A percentile compares a stretch with the other conserved stretches of the same genome.
Evolutionary conservation across 2,329 filamentous ascomycete species (phyloP).

Genomic region (Ophiocordyceps australis): DNA sequence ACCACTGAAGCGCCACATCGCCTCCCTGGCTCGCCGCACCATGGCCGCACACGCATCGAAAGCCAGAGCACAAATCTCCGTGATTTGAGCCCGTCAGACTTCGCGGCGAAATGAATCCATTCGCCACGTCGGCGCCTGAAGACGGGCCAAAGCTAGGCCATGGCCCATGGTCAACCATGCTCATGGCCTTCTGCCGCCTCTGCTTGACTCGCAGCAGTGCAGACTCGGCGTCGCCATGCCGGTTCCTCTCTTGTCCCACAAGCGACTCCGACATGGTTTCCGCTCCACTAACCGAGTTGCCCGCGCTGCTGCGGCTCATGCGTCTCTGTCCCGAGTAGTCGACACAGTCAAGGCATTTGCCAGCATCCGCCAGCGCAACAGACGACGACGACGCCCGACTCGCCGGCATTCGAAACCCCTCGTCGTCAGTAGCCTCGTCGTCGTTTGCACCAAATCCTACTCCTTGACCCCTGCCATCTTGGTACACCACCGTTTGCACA

Average conservation of each 20-base stretch:
- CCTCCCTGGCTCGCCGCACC: slow-evolving; percentile 24
- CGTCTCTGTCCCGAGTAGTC: slow-evolving; percentile 28
- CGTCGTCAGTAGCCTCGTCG: slow-evolving; percentile 39
- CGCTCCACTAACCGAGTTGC: slow-evolving; percentile 18
- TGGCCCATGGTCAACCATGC: slow-evolving; percentile 12
- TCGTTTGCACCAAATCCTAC: slow-evolving; percentile 30
- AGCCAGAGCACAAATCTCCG: slow-evolving; percentile 19
- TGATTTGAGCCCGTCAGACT: slow-evolving; percentile 30
- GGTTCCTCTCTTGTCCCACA: slow-evolving; percentile 23
- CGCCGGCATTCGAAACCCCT: slow-evolving; percentile 37
- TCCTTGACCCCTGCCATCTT: slow-evolving; percentile 14
- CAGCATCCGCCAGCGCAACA: slow-evolving; percentile 36
- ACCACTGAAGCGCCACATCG: slow-evolving; percentile 47
- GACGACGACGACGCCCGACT: slow-evolving; percentile 44
- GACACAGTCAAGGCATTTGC: slow-evolving; percentile 27
- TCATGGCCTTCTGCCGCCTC: slow-evolving; percentile 24
- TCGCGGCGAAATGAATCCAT: slow-evolving; percentile 29
- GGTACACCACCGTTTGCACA: slow-evolving; percentile 27
- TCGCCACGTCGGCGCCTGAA: slow-evolving; percentile 12
- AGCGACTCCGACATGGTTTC: slow-evolving; percentile 44
- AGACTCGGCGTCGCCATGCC: slow-evolving; percentile 36
- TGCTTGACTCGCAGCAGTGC: slow-evolving; percentile 41
- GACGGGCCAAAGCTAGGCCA: slow-evolving; percentile 16
- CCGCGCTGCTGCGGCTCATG: slow-evolving; percentile 28
- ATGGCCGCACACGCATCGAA: slow-evolving; percentile 39